A percentile compares a stretch with the other conserved stretches of the same genome.
Conservation (phyloP, 768 basidiomycete genomes). For the Infundibulicybe gibba region DNA sequence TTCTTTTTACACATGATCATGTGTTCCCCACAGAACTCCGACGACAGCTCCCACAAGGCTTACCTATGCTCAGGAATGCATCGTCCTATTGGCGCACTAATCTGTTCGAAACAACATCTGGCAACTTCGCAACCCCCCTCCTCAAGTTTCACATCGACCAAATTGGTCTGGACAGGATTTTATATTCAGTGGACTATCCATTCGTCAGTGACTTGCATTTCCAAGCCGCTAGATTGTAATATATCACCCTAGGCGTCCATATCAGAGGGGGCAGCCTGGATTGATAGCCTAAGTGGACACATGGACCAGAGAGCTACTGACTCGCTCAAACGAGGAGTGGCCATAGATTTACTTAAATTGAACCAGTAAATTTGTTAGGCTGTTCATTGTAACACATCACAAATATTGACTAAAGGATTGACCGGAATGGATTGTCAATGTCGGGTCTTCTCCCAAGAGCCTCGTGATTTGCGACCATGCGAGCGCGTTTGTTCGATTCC, state of each 20-base stretch:
- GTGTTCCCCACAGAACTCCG: slow-evolving; percentile 21
- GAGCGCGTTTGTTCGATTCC: too few relatives aligned
- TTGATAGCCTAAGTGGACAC: slow-evolving; percentile 14
- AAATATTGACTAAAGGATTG: too few relatives aligned
- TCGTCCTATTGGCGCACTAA: slow-evolving; percentile 35
- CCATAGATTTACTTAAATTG: slow-evolving; percentile 23
- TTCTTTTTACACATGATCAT: not conserved
- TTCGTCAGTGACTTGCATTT: slow-evolving; percentile 17
- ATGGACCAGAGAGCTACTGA: slow-evolving; percentile 15
- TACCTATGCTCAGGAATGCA: slow-evolving; percentile 33
- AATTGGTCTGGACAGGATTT: slow-evolving; percentile 34
- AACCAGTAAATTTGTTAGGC: slow-evolving; percentile 3
- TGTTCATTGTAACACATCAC: too few relatives aligned
- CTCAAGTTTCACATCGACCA: slow-evolving; percentile 35
- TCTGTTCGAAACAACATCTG: slow-evolving; percentile 35
- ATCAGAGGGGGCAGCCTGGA: slow-evolving; percentile 18
- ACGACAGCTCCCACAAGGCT: slow-evolving; percentile 20
- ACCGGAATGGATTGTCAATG: too few relatives aligned
- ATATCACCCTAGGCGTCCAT: slow-evolving; percentile 11
- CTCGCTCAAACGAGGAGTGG: slow-evolving; percentile 22
- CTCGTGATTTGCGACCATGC: too few relatives aligned
- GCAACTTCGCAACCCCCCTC: slow-evolving; percentile 35
- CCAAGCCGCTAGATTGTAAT: not conserved
- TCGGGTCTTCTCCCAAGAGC: too few relatives aligned
- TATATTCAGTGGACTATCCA: slow-evolving; percentile 38